Conservation (phyloP, 2,329 filamentous ascomycete species). For the Basipetospora chlamydospora region DNA sequence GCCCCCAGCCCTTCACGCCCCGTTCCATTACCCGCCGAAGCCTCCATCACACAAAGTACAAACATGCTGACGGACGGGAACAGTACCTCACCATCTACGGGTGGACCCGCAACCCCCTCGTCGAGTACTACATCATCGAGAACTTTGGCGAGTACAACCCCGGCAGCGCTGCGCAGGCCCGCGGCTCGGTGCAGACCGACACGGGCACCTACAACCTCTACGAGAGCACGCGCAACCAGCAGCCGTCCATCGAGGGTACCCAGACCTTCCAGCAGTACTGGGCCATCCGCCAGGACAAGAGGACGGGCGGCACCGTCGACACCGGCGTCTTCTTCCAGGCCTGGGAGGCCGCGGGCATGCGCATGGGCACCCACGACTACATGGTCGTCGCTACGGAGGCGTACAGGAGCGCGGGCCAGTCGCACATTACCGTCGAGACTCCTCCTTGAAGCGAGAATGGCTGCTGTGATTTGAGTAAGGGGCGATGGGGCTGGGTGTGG, state of each 20-base stretch:
- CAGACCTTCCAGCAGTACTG: constrained; percentile 37
- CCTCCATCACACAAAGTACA: neutral
- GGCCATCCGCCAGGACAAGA: constrained; percentile 34
- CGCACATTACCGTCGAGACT: constrained; percentile 28
- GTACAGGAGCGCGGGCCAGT: constrained; percentile 32
- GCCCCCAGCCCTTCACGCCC: neutral
- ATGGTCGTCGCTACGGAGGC: constrained; percentile 41
- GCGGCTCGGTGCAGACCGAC: constrained; percentile 21
- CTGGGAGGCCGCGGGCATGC: constrained; percentile 33
- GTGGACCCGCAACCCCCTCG: constrained; percentile 20
- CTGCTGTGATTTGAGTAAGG: too few relatives aligned
- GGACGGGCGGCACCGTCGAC: constrained; percentile 33
- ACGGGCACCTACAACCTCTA: constrained; percentile 23
- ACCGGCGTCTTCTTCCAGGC: constrained; percentile 36
- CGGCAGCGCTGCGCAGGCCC: constrained; percentile 15
- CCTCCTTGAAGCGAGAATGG: constrained; percentile 2
- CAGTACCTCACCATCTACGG: constrained; percentile 23
- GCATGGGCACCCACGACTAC: constrained; percentile 34
- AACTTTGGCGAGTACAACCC: constrained; percentile 23
- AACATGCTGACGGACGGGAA: too few relatives aligned
- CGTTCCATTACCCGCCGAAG: neutral
- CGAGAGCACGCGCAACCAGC: constrained; percentile 21
- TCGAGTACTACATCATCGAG: constrained; percentile 25
- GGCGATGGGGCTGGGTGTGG: too few relatives aligned
- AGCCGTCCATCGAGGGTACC: constrained; percentile 33